Base-by-base conservation (phyloP, 371 early-diverging fungal species). In the Rhizopus sp. region DNA sequence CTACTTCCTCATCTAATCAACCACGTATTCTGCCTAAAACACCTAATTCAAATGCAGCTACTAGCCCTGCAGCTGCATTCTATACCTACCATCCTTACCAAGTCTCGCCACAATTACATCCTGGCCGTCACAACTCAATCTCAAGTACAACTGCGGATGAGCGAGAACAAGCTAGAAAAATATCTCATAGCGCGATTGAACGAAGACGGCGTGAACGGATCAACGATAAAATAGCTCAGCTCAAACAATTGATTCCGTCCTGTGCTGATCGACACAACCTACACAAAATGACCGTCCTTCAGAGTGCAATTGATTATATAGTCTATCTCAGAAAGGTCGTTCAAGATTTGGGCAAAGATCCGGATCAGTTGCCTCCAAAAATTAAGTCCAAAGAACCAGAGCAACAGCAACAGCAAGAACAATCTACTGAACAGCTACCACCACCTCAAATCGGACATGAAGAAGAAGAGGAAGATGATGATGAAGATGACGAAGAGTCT, bases 101-200 rank as follows among this genome's bases (percentile, higher is more conserved):
- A 35, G 33, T 62, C 0, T 61, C 62, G 31, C 62, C 62, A 35
- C 66, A 60, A 51, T 45, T 66, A 31, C 59, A 58, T 50, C 62
- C 62, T 54, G 1, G 39, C 42, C 57, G 51, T 33, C 48, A 47
- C 33, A 61, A 57, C 10, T 57, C 54, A 0, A 23, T 41, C 12
- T 46, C n/a, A n/a, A n/a, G n/a, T n/a, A n/a, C n/a, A n/a, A 66
- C 73, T 35, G 73, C 75, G 16, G 72, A 78, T 50, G 64, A 73
- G 63, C 52, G 80, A 7, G 84, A 84, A 48, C 62, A 81, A 42
- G 73, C 80, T 32, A 83, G 88, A 45, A 88, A 86, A 59, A 77
- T 85, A 7, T 86, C 88, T 0, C 92, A 92, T 51, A 88, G 88
- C 31, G 88, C 89, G 8, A 88, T 90, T 23, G 92, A 92, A 57